These are phyloP conservation scores for Chalciporus pseudorubinellus DNA, from an alignment of 768 basidiomycete species.

Conservation along the genomic window DNA sequence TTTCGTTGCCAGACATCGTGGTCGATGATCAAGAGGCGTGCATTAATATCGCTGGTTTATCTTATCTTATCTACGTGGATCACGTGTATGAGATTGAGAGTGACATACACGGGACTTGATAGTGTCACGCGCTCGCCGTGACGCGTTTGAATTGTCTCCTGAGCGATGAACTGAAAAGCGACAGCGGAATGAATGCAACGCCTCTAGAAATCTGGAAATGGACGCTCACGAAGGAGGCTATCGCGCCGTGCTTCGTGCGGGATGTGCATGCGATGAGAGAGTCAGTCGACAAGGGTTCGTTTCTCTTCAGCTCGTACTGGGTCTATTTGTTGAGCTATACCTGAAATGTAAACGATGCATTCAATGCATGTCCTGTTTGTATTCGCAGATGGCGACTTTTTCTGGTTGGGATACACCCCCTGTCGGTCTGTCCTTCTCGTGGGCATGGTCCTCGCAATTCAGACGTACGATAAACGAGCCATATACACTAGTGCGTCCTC, in stretches of 20 bases:
- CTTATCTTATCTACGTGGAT: too few relatives aligned
- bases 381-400: constrained; percentile 53
- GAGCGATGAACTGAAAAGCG: not conserved
- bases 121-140: not conserved
- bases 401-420: constrained; percentile 69
- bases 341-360: not conserved
- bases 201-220: constrained; percentile 40
- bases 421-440: constrained; percentile 62
- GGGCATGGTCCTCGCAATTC: constrained; percentile 64
- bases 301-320: not conserved
- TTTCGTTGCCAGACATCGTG: not conserved
- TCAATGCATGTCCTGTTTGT: not conserved
- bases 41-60: too few relatives aligned
- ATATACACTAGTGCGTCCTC: constrained; percentile 53
- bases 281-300: constrained; percentile 31
- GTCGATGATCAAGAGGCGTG: too few relatives aligned
- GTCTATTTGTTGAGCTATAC: not conserved
- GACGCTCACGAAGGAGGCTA: constrained; percentile 55
- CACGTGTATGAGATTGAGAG: not conserved
- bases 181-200: not conserved
- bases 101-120: not conserved
- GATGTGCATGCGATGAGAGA: constrained; percentile 51
- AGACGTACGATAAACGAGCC: constrained; percentile 55
- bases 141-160: not conserved
- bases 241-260: constrained; percentile 52